Evolutionary conservation across 106 monocot genomes (phyloP).

Genomic region (Dactylorhiza incarnata): DNA sequence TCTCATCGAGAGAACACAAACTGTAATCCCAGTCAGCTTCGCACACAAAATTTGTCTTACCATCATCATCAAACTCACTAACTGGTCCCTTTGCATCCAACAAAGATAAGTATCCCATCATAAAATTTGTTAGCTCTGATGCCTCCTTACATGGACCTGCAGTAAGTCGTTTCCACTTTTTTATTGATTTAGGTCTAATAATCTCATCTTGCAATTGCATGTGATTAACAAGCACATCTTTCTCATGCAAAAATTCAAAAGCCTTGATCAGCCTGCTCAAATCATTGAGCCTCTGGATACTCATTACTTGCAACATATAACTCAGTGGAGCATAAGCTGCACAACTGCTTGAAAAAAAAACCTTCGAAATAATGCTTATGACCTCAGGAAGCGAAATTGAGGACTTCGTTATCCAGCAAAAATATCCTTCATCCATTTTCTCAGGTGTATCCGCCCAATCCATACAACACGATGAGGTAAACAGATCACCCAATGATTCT

Average conservation of each 20-base stretch:
- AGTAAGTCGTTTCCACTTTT: slow-evolving; percentile 22
- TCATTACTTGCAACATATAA: slow-evolving; percentile 53
- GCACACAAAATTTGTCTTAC: not conserved
- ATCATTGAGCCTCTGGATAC: slow-evolving; percentile 63
- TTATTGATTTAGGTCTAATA: slow-evolving; percentile 11
- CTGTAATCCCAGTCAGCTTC: slow-evolving; percentile 43
- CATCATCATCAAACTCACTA: slow-evolving; percentile 6
- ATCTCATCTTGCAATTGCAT: slow-evolving; percentile 8
- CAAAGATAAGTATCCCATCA: slow-evolving; percentile 23
- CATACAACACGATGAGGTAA: slow-evolving; percentile 34
- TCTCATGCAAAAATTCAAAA: slow-evolving; percentile 47
- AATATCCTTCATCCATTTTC: slow-evolving; percentile 47
- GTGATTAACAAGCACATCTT: slow-evolving; percentile 4
- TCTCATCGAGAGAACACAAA: slow-evolving; percentile 54
- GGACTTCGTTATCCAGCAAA: slow-evolving; percentile 53
- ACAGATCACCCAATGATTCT: slow-evolving; percentile 41
- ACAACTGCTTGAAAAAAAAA: slow-evolving; percentile 19
- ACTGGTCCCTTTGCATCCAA: slow-evolving; percentile 11
- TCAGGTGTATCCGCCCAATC: slow-evolving; percentile 42
- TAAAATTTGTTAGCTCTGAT: slow-evolving; percentile 38
- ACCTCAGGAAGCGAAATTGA: slow-evolving; percentile 51
- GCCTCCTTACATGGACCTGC: slow-evolving; percentile 40
- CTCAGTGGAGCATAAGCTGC: slow-evolving; percentile 31
- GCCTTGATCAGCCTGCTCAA: slow-evolving; percentile 52
- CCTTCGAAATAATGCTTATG: slow-evolving; percentile 25